phyloP scores from a whole-genome alignment of 2,329 filamentous ascomycete species.

The Xylariomycetidae sp. region DNA sequence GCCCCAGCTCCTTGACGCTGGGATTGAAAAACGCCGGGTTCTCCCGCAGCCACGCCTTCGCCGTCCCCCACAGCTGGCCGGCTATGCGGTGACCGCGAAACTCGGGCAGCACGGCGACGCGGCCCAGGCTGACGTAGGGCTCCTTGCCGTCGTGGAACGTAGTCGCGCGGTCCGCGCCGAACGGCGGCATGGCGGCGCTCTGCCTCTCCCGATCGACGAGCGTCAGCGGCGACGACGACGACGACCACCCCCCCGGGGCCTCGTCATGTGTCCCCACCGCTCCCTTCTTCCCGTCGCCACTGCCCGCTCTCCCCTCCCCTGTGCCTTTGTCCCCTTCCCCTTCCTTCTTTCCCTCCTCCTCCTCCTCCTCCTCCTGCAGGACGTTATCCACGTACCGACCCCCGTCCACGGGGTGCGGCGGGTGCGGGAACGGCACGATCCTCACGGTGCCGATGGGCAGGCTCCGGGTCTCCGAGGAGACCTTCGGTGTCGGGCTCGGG shows the following conservation, averaged over 20 bases:
- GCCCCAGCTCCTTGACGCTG: slow-evolving; percentile 38
- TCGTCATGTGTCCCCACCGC: too few species aligned
- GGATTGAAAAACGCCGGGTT: slow-evolving; percentile 55
- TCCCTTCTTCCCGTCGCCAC: slow-evolving; percentile 12
- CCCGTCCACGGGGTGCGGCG: slow-evolving; percentile 53
- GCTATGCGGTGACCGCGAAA: slow-evolving; percentile 65
- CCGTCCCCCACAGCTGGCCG: slow-evolving; percentile 60
- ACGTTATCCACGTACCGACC: slow-evolving; percentile 43
- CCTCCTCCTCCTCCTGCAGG: slow-evolving; percentile 21
- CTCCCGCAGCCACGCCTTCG: slow-evolving; percentile 60
- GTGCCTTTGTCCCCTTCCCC: too few species aligned
- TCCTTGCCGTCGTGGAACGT: slow-evolving; percentile 58
- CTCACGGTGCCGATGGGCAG: slow-evolving; percentile 71
- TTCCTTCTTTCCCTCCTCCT: too few species aligned
- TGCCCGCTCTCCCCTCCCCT: too few species aligned
- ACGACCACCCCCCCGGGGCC: too few species aligned
- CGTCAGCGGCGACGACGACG: too few species aligned
- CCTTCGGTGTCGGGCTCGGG: slow-evolving; percentile 38
- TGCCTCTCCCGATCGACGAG: slow-evolving; percentile 16
- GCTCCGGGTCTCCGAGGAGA: slow-evolving; percentile 38
- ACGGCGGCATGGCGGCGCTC: slow-evolving; percentile 16
- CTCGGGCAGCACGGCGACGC: slow-evolving; percentile 64
- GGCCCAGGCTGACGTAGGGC: slow-evolving; percentile 77
- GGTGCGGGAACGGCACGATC: slow-evolving; percentile 76
- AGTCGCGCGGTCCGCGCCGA: slow-evolving; percentile 39